Evolutionary conservation across 2,329 filamentous ascomycete genomes (phyloP).

Genomic region (Triangularia setosa): DNA sequence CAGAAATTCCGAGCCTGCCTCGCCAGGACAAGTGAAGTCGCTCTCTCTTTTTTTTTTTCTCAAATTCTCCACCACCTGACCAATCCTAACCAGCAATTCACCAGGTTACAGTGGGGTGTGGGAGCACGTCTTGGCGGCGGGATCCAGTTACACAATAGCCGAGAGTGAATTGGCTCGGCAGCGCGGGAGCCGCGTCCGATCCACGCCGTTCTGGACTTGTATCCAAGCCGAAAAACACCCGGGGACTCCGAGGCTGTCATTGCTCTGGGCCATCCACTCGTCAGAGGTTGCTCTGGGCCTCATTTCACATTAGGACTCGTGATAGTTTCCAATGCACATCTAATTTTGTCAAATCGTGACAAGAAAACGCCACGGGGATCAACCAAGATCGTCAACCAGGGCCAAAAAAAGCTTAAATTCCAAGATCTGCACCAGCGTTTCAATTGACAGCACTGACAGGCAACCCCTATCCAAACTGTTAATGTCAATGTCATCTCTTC

Average conservation of each 20-base stretch:
- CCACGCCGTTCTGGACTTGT: background rate
- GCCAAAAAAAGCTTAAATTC: background rate
- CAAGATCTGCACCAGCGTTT: background rate
- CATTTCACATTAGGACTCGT: background rate
- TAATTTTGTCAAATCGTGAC: background rate
- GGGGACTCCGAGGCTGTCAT: conserved; percentile 1
- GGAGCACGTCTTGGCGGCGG: background rate
- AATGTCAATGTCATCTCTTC: background rate
- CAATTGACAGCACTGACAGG: background rate
- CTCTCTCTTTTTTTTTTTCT: conserved; percentile 11
- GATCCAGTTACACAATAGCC: conserved; percentile 5
- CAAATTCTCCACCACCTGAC: background rate
- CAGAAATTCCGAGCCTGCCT: background rate
- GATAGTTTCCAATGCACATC: background rate
- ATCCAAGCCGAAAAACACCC: background rate
- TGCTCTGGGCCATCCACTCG: background rate
- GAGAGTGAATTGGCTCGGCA: conserved; percentile 1
- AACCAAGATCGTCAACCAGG: background rate
- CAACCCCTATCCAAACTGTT: background rate
- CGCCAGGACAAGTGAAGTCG: background rate
- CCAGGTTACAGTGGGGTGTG: background rate
- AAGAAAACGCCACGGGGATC: background rate
- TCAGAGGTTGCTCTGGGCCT: background rate
- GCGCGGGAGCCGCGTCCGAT: background rate
- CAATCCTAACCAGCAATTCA: conserved; percentile 18